A percentile compares a stretch with the other conserved stretches of the same genome.
phyloP scores from a whole-genome alignment of 176 grass and related monocot species.

The Cocos nucifera region DNA sequence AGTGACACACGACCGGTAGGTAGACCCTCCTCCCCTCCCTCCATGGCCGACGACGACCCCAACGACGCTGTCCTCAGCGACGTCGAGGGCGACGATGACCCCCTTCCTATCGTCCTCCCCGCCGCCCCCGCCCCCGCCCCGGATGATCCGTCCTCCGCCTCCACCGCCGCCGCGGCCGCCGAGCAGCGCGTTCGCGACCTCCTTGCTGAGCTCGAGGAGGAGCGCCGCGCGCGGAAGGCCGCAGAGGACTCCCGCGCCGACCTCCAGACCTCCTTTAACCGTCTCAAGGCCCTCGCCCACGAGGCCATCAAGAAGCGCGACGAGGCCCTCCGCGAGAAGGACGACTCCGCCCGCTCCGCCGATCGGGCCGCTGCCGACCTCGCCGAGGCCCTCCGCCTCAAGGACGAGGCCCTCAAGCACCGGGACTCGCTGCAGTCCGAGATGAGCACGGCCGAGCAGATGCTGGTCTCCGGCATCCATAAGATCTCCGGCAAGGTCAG shows the following conservation, averaged over 20 bases:
- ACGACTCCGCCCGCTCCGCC: slow-evolving; percentile 12
- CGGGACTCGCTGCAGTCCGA: slow-evolving; percentile 45
- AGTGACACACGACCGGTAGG: too few relatives aligned
- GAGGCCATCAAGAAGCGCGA: slow-evolving; percentile 74
- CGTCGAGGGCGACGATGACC: slow-evolving; percentile 61
- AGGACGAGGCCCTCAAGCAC: slow-evolving; percentile 19
- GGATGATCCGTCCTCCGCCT: slow-evolving; percentile 1
- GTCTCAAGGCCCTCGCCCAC: slow-evolving; percentile 52
- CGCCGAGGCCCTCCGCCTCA: neutral
- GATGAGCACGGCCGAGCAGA: slow-evolving; percentile 65
- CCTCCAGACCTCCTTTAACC: slow-evolving; percentile 29
- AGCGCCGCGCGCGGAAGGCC: slow-evolving; percentile 42
- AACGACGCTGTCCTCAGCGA: slow-evolving; percentile 63
- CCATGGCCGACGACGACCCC: slow-evolving; percentile 65
- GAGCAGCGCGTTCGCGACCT: slow-evolving; percentile 48
- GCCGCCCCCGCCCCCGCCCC: slow-evolving; percentile 15
- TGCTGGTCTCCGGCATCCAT: slow-evolving; percentile 72
- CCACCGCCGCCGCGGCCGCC: neutral
- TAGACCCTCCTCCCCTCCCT: neutral
- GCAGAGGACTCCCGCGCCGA: slow-evolving; percentile 39
- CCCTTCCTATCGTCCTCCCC: slow-evolving; percentile 6
- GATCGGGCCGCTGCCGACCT: slow-evolving; percentile 16
- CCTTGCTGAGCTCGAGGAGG: slow-evolving; percentile 57
- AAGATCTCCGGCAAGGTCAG: slow-evolving; percentile 76
- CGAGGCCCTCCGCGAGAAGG: slow-evolving; percentile 25